Conservation (phyloP, 352 stramenopile genomes). For the Phytophthora tentaculata region DNA sequence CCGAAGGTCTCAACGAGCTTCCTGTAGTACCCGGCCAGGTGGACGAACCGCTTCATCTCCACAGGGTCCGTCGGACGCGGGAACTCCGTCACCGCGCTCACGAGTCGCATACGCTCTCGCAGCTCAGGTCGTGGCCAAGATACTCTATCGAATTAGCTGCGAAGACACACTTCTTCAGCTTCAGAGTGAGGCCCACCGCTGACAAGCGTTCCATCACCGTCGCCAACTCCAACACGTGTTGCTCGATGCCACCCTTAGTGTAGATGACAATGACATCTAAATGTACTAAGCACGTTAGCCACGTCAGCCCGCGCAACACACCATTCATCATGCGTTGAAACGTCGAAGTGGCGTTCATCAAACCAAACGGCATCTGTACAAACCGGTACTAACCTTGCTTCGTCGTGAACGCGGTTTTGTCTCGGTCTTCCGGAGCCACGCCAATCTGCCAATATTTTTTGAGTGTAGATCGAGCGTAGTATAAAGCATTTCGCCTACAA, state of each 20-base stretch:
- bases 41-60: neutral
- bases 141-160: neutral
- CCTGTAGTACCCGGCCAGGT: neutral
- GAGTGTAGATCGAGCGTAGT: neutral
- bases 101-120: neutral
- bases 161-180: slow-evolving; percentile 2
- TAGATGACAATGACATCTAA: neutral
- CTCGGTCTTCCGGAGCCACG: neutral
- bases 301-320: neutral
- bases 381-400: neutral
- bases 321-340: slow-evolving; percentile 2
- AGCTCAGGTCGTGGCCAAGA: neutral
- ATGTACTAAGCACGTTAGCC: neutral
- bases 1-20: neutral
- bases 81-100: neutral
- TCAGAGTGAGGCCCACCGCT: neutral
- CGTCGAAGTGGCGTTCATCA: neutral
- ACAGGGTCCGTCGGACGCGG: neutral
- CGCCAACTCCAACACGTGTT: neutral
- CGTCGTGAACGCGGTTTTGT: neutral
- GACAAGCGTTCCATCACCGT: neutral
- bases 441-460: neutral
- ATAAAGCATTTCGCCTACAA: neutral
- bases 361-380: neutral
- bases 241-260: neutral